Conservation (phyloP, 139 green algal genomes). For the Picochlorum sp. region DNA sequence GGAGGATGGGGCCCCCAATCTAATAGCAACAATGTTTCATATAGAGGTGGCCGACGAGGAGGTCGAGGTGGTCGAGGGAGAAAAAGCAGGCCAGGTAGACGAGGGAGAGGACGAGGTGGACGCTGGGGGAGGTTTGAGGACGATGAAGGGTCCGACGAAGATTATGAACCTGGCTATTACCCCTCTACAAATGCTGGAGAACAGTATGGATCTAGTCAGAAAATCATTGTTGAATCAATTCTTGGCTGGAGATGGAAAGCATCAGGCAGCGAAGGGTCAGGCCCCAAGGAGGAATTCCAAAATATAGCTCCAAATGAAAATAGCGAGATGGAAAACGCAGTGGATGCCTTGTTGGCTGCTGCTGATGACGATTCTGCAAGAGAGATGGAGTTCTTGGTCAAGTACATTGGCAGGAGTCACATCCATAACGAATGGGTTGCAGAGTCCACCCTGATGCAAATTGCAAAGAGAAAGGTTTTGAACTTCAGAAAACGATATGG, state of each 20-base stretch:
- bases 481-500: conserved; percentile 70
- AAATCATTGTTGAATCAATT: conserved; percentile 51
- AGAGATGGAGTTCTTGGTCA: conserved; percentile 75
- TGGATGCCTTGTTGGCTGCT: conserved; percentile 45
- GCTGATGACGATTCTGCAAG: conserved; percentile 9
- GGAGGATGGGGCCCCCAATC: conserved; percentile 36
- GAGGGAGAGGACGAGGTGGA: conserved; percentile 13
- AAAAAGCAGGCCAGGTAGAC: neutral
- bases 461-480: conserved; percentile 66
- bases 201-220: conserved; percentile 4
- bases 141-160: conserved; percentile 33
- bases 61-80: conserved; percentile 8
- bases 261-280: neutral
- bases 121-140: conserved; percentile 25
- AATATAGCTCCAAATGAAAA: neutral
- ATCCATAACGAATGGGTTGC: conserved; percentile 73
- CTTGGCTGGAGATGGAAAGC: conserved; percentile 51
- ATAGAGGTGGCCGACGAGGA: conserved; percentile 1
- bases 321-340: conserved; percentile 33
- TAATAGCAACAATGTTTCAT: neutral
- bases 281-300: neutral
- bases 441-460: conserved; percentile 43
- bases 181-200: too few species aligned
- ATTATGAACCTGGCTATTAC: conserved; percentile 21
- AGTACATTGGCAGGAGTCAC: conserved; percentile 63